Base-by-base conservation (phyloP, 495 filamentous ascomycete species). In the Penicillium nucicola region DNA sequence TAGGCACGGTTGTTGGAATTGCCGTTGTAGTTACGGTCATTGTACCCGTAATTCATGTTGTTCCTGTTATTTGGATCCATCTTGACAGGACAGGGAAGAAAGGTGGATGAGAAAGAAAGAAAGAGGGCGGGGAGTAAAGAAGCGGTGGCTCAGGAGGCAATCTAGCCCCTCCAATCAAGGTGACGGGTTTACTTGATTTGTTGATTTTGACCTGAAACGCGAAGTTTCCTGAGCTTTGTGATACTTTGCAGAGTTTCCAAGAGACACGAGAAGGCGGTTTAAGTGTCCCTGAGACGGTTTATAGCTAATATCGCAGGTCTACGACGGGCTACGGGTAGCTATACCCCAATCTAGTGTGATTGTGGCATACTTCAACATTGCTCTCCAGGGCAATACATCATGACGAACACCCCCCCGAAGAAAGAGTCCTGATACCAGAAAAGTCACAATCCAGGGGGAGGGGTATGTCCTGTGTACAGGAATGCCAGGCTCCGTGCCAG, bases 1-100 rank as follows among this genome's bases (percentile, higher is more conserved):
- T 92, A 98, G 50, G 87, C 84, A 69, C 89, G 88, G 67, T 84
- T 87, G 69, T 82, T 82, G 48, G 81, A 75, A 36, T 82, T 82
- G 48, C 80, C 76, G 35, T 84, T 81, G 60, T 84, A 82, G 57
- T 81, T 80, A 57, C 84, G 83, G 62, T 84, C 84, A 57, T 79
- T 77, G 64, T 75, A 77, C 44, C 69, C 71, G 64, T 90, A 87
- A 69, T 90, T 91, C 54, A 90, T 76, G 61, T 84, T 83, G 48
- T 88, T 77, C 46, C 85, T 84, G 41, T 74, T 72, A 63, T 83
- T 76, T 5, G 74, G 76, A 68, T 81, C 75, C 73, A 78, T 80
- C 41, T 55, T 76, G 55, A 60, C 36, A 43, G 15, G 25, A 25
- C 51, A 11, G 40, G 33, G 48, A 51, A 55, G 37, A 18, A 17